These are phyloP conservation scores for Scheffersomyces parashehatae DNA, from an alignment of 1,139 yeast species.

Conservation along the genomic window DNA sequence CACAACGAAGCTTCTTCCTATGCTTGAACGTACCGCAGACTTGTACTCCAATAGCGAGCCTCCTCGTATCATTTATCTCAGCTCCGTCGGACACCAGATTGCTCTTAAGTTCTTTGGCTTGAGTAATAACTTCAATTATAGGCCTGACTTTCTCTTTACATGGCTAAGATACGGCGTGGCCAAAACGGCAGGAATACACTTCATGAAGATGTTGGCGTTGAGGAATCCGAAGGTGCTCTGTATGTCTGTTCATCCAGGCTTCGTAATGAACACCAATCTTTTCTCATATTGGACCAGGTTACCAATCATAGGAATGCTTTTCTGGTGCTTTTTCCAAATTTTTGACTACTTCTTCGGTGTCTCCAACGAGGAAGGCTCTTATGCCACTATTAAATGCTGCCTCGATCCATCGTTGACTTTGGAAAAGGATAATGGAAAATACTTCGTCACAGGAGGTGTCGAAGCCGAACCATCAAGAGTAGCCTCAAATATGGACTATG, in stretches of 20 bases:
- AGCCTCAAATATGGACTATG: constrained; percentile 61
- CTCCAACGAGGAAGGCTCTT: constrained; percentile 68
- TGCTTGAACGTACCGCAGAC: constrained; percentile 43
- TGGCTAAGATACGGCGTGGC: constrained; percentile 82
- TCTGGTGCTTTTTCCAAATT: constrained; percentile 68
- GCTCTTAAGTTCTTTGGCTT: constrained; percentile 53
- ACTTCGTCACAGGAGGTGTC: constrained; percentile 61
- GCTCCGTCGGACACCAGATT: constrained; percentile 70
- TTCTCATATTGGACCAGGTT: constrained; percentile 74
- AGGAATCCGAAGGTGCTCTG: constrained; percentile 67
- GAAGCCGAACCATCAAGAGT: constrained; percentile 56
- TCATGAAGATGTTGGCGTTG: constrained; percentile 63
- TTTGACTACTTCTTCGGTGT: constrained; percentile 73
- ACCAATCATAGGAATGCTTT: constrained; percentile 72
- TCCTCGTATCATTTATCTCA: constrained; percentile 65
- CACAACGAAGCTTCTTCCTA: constrained; percentile 60
- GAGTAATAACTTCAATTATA: constrained; percentile 52
- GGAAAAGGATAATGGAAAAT: constrained; percentile 67
- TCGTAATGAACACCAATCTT: constrained; percentile 75
- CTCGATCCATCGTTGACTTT: constrained; percentile 52
- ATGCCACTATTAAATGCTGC: constrained; percentile 65
- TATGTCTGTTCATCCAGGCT: constrained; percentile 80
- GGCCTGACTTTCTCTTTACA: constrained; percentile 69
- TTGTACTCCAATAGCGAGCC: constrained; percentile 28
- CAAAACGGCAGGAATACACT: constrained; percentile 78